Evolutionary conservation across 495 filamentous ascomycete species (phyloP), one percentile per base, ranked within the genome.

Genomic region (Aspergillus mulundensis): DNA sequence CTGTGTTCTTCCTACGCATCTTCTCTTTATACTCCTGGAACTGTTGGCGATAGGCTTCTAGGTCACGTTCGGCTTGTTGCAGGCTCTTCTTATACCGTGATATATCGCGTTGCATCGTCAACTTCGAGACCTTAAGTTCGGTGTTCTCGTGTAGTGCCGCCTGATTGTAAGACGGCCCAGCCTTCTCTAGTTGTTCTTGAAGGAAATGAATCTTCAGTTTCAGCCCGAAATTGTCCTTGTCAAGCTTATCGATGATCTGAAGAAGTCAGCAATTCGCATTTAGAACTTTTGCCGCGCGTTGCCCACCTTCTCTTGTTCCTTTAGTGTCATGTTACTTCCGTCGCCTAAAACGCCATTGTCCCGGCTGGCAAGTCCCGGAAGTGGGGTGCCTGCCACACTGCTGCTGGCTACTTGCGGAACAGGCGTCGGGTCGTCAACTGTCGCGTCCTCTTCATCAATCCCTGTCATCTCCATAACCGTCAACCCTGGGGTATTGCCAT

Each of bases 131-230:
- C 71, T 97, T 97, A 39, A 98, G 83, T 57, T 96, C 92, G 16
- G 92, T 93, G 62, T 97, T 97, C 72, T 98, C 94, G 65, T 87
- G 87, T 12, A 98, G 73, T 0, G 95, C 89, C 19, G 83, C 81
- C 61, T 93, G 87, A 66, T 90, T 92, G 75, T 90, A 90, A 32
- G 88, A 87, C 2, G 91, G 91, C 0, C 94, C 95, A 21, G 85
- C 81, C 66, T 93, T 95, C 36, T 86, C 80, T 15, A 97, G 67
- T 21, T 88, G 85, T 61, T 97, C 90, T 70, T 93, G 91, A 24
- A 98, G 77, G 63, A 93, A 97, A 71, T 96, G 92, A 38, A 97
- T 94, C 72, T 96, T 97, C 54, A 98, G 81, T 71, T 98, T 98
- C 38, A 98, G 77, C 58, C 95, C 95, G 65, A 96, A 98, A 63